Evolutionary conservation across 345 rosid genomes (phyloP).

Genomic region (Clausena lansium): DNA sequence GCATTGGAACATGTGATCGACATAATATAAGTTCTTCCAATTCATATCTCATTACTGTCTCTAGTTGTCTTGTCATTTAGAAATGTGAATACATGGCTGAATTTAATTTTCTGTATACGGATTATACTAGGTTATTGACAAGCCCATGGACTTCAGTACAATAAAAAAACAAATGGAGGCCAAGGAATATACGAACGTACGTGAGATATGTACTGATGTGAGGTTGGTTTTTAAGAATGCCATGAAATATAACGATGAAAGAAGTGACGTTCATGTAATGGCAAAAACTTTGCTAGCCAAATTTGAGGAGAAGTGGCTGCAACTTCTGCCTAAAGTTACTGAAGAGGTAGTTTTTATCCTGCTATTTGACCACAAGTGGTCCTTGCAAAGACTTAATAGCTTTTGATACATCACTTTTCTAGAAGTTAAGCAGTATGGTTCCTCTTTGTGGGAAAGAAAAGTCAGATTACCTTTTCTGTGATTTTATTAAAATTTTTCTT

Average conservation of each 20-base stretch:
- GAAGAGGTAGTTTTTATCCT: slow-evolving; percentile 58
- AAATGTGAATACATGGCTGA: background rate
- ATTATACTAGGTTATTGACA: slow-evolving; percentile 59
- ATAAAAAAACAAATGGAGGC: slow-evolving; percentile 89
- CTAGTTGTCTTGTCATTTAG: background rate
- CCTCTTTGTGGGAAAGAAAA: background rate
- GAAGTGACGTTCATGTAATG: slow-evolving; percentile 70
- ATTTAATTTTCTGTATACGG: slow-evolving; percentile 13
- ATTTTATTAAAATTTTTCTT: slow-evolving; percentile 3
- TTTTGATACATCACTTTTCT: slow-evolving; percentile 4
- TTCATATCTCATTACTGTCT: slow-evolving; percentile 1
- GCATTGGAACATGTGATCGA: too few relatives aligned
- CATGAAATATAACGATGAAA: slow-evolving; percentile 85
- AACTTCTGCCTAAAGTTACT: slow-evolving; percentile 68
- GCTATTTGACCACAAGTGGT: background rate
- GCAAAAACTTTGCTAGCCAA: slow-evolving; percentile 76
- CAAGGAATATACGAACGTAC: slow-evolving; percentile 75
- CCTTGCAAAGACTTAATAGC: background rate
- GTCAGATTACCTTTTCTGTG: slow-evolving; percentile 9
- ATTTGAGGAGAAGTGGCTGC: slow-evolving; percentile 89
- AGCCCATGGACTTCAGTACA: slow-evolving; percentile 94
- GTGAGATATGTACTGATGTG: slow-evolving; percentile 80
- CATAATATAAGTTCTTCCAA: too few relatives aligned
- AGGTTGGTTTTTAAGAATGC: slow-evolving; percentile 86
- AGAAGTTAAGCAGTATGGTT: background rate